These are phyloP conservation scores for Zygosaccharomyces pseudobailii DNA, from an alignment of 1,139 yeast genomes.

Conservation along the genomic window DNA sequence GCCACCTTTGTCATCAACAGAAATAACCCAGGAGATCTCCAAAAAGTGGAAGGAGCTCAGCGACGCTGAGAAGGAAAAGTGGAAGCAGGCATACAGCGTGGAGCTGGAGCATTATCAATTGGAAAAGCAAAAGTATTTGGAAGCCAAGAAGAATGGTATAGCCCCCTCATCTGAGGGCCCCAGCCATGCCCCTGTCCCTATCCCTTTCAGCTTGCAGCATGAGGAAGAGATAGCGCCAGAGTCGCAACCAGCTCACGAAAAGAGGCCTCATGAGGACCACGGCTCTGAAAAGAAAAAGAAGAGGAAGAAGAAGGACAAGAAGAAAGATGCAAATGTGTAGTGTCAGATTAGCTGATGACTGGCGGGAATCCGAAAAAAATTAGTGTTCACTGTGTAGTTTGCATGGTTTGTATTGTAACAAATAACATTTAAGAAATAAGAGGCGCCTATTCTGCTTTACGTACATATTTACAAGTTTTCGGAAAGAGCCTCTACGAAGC, in stretches of 20 bases:
- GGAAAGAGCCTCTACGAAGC: conserved; percentile 16
- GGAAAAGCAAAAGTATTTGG: conserved; percentile 59
- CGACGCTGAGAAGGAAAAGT: conserved; percentile 63
- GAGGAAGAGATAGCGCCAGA: conserved; percentile 13
- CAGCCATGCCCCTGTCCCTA: conserved; percentile 38
- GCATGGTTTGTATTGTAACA: background rate
- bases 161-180: conserved; percentile 32
- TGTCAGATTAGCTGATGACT: background rate
- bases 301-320: conserved; percentile 42
- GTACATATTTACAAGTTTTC: conserved; percentile 6
- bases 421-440: background rate
- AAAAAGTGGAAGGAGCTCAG: conserved; percentile 70
- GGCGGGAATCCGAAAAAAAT: too few species aligned
- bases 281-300: conserved; percentile 38
- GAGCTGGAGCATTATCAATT: conserved; percentile 61
- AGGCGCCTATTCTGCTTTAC: background rate
- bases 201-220: conserved; percentile 33
- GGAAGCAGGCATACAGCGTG: conserved; percentile 69
- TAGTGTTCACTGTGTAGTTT: too few species aligned
- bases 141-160: conserved; percentile 45
- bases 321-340: conserved; percentile 31
- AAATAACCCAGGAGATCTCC: conserved; percentile 72
- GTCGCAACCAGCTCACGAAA: conserved; percentile 18
- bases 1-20: conserved; percentile 64
- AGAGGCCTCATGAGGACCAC: conserved; percentile 34